A percentile compares a stretch with the other conserved stretches of the same genome.
Conservation (phyloP, 208 protist genomes). For the Angomonas ambiguus region DNA sequence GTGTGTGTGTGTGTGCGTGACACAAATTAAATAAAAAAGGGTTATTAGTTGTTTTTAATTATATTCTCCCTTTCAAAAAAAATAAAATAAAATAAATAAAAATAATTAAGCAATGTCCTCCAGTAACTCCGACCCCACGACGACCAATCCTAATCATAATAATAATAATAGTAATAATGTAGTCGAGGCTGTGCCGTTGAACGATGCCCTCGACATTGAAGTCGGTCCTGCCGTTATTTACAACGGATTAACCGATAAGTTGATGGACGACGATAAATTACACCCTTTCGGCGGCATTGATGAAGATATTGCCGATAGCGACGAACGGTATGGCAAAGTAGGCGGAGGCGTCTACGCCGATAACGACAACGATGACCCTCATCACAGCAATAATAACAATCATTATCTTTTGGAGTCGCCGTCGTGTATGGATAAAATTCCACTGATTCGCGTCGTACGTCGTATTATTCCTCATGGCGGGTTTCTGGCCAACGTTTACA, state of each 20-base stretch:
- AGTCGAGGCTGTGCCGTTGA: background rate
- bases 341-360: background rate
- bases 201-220: background rate
- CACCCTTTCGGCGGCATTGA: background rate
- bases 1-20: no score
- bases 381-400: no score
- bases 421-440: background rate
- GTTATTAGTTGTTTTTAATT: no score
- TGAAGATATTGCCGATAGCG: no score
- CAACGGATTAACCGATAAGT: background rate
- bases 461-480: constrained; percentile 64
- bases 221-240: background rate
- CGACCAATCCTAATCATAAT: no score
- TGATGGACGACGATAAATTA: constrained; percentile 1
- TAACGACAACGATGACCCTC: background rate
- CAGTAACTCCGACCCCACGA: background rate
- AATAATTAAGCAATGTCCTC: background rate
- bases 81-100: background rate
- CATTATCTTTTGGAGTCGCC: no score
- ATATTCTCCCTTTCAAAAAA: no score
- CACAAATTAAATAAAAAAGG: no score
- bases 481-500: constrained; percentile 57
- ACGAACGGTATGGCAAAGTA: no score
- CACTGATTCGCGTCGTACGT: background rate
- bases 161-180: no score